Evolutionary conservation across 2,329 filamentous ascomycete genomes (phyloP).

Genomic region (Beauveria varroae): DNA sequence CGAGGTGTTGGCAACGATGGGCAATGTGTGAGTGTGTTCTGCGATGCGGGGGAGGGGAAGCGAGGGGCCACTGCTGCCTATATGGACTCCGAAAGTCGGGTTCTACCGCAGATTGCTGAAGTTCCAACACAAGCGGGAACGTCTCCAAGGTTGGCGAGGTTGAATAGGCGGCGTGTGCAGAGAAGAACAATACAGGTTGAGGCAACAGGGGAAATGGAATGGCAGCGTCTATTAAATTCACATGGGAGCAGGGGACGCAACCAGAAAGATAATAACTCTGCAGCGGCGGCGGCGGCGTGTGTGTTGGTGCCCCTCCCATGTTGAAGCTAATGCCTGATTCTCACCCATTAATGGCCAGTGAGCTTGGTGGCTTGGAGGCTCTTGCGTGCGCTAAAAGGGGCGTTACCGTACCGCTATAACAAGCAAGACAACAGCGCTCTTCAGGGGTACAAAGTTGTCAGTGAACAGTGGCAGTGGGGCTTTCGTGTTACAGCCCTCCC

Average conservation of each 20-base stretch:
- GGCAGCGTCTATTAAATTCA: conserved; percentile 1
- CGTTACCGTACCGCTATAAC: neutral
- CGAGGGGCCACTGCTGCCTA: neutral
- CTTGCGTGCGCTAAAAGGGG: neutral
- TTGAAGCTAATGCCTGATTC: neutral
- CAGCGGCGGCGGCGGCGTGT: neutral
- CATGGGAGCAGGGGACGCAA: conserved; percentile 10
- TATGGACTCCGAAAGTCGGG: neutral
- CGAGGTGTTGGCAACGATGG: conserved; percentile 10
- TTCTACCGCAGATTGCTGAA: neutral
- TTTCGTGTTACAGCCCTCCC: neutral
- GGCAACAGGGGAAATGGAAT: neutral
- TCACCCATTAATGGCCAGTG: neutral
- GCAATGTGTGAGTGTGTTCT: neutral
- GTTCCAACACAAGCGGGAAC: neutral
- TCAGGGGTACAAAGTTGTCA: neutral
- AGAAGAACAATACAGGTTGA: neutral
- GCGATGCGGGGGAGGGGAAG: conserved; percentile 12
- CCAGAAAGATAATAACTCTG: neutral
- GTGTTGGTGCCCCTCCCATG: conserved; percentile 8
- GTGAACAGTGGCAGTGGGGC: neutral
- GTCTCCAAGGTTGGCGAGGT: neutral
- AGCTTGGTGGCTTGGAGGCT: neutral
- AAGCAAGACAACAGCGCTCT: neutral
- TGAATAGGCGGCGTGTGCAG: neutral